Evolutionary conservation across 768 basidiomycete genomes (phyloP).

Genomic region (Serendipita vermifera): DNA sequence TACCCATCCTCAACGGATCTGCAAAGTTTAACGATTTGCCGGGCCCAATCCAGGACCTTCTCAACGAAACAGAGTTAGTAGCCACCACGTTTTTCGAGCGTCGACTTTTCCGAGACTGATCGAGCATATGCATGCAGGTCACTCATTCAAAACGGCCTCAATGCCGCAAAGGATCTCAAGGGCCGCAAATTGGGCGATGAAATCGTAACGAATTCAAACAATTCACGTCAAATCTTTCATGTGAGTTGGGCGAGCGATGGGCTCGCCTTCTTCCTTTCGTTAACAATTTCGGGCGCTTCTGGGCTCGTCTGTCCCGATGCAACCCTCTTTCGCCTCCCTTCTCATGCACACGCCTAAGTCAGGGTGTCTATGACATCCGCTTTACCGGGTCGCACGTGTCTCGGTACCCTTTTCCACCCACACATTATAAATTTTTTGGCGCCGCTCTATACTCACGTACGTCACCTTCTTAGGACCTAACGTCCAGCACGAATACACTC

Average conservation of each 20-base stretch:
- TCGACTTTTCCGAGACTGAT: no score
- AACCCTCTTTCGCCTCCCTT: no score
- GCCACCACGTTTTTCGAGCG: neutral
- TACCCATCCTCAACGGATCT: neutral
- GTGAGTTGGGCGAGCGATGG: neutral
- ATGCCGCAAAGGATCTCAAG: conserved; percentile 3
- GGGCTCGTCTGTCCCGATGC: no score
- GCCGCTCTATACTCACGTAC: neutral
- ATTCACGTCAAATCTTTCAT: conserved; percentile 2
- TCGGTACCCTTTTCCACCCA: no score
- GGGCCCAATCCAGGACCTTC: neutral
- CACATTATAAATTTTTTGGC: no score
- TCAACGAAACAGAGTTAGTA: conserved; percentile 2
- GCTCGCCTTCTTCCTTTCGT: neutral
- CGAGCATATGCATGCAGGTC: no score
- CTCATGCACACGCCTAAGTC: no score
- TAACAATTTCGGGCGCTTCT: neutral
- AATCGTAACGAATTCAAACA: neutral
- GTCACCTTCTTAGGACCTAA: conserved; percentile 41
- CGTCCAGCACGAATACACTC: conserved; percentile 46
- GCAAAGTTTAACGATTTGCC: conserved; percentile 9
- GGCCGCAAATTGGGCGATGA: neutral
- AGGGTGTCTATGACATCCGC: no score
- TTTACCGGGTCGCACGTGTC: no score
- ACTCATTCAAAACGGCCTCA: conserved; percentile 7